These are phyloP conservation scores for Verbascum thapsus DNA, from an alignment of 257 asterid species.

Conservation along the genomic window DNA sequence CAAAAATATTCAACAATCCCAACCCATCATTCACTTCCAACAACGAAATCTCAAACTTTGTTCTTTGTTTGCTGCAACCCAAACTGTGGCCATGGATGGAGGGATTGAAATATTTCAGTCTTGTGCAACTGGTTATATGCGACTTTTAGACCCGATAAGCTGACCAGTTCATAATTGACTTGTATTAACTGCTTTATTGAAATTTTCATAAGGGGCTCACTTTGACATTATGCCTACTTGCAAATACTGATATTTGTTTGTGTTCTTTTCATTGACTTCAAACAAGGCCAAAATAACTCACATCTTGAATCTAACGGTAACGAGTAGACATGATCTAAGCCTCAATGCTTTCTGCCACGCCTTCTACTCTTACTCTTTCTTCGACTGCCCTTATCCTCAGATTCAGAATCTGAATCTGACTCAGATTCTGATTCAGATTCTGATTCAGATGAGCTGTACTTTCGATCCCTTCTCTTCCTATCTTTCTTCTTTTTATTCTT, in stretches of 20 bases:
- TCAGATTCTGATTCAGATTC: no score
- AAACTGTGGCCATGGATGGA: conserved; percentile 35
- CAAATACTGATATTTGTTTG: no score
- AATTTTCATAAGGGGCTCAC: neutral
- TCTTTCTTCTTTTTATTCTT: conserved; percentile 65
- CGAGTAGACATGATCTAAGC: no score
- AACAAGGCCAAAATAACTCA: neutral
- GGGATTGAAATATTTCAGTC: conserved; percentile 40
- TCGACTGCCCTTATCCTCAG: conserved; percentile 23
- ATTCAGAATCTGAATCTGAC: conserved; percentile 55
- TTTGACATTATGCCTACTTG: neutral
- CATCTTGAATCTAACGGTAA: no score
- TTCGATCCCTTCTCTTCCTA: conserved; percentile 61
- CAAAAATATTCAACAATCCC: neutral
- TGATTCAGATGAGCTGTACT: conserved; percentile 47
- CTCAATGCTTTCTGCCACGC: conserved; percentile 43
- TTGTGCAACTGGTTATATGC: no score
- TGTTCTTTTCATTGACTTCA: conserved; percentile 19
- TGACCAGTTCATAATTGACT: neutral
- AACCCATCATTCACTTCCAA: no score
- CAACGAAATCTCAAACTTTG: no score
- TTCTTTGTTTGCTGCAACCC: conserved; percentile 92
- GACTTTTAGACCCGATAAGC: neutral
- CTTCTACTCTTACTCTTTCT: conserved; percentile 25
- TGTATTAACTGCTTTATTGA: conserved; percentile 9